phyloP scores from a whole-genome alignment of 129 eudicot genomes.

The Dittrichia graveolens region DNA sequence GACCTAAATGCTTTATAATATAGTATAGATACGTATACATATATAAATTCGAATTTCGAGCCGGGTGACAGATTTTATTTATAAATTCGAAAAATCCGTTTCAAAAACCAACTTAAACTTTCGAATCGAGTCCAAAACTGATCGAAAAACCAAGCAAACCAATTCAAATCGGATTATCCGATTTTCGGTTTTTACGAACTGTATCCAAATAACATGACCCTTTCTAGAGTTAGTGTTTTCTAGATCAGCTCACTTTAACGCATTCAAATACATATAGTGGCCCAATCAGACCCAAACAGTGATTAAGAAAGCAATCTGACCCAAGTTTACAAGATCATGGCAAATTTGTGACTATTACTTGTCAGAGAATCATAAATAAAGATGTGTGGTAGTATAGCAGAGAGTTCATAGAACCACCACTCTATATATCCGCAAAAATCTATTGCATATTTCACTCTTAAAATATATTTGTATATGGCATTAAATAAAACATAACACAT shows the following conservation, averaged over 20 bases:
- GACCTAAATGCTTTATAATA: too few relatives aligned
- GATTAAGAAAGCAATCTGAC: not conserved
- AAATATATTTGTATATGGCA: too few relatives aligned
- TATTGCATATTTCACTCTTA: not conserved
- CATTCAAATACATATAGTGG: not conserved
- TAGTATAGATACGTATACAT: too few relatives aligned
- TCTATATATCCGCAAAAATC: not conserved
- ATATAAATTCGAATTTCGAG: too few relatives aligned
- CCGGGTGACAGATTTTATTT: too few relatives aligned
- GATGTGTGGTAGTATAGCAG: not conserved
- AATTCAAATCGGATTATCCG: too few relatives aligned
- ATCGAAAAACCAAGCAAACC: too few relatives aligned
- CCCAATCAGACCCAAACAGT: not conserved
- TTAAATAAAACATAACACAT: too few relatives aligned
- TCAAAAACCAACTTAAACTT: too few relatives aligned
- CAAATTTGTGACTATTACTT: not conserved
- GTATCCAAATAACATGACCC: not conserved
- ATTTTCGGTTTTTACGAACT: too few relatives aligned
- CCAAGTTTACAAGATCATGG: not conserved
- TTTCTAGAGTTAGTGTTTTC: not conserved
- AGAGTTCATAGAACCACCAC: not conserved
- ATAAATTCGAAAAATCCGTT: too few relatives aligned
- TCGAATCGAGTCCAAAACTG: too few relatives aligned
- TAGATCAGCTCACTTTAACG: not conserved
- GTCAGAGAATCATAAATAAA: not conserved